Base-by-base conservation (phyloP, 352 stramenopile genomes). In the Pseudoperonospora humuli region DNA sequence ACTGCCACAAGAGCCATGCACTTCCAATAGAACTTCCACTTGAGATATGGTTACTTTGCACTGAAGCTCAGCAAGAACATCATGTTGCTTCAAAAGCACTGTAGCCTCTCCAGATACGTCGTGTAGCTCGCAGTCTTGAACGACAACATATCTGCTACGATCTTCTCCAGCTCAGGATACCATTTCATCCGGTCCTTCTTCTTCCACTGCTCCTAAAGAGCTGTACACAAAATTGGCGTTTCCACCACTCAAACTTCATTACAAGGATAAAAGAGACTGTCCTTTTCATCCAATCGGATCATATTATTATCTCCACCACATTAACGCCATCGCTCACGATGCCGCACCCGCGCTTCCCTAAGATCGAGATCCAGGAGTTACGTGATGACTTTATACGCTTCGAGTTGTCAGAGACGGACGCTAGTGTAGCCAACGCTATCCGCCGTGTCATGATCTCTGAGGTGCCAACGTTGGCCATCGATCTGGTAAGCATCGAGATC, bases 401-500 rank as follows among this genome's bases (percentile, higher is more conserved):
- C 56, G 84, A 98, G 61, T 74, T 99, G 43, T 95, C 80, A 36
- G 93, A 98, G 57, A 98, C 93, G 7, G 96, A 99, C 60, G 87
- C 87, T 4, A 96, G 77, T 55, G 87, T 98, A 44, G 96, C 95
- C 43, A 99, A 99, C 67, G 79, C 96, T 21, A 79, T 99, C 43
- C 86, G 96, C 36, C 84, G 96, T 36, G 95, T 98, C 48, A 98
- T 99, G 86, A 98, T 98, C 67, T 80, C 86, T 7, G 93, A 97
- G 66, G 94, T 98, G 20, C 95, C 96, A 14, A 99, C 95, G n/a
- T 65, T 99, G 39, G 93, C 93, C 11, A 98, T 99, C 64, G 96
- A 99, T 66, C 75, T 98, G n/a, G 96, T 99, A 32, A 96, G 89
- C 61, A 96, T 98, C 64, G 75, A 96, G 63, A 81, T 97, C 50